A percentile compares a stretch with the other conserved stretches of the same genome.
Conservation (phyloP, 768 basidiomycete species). For the Suillus tomentosus region DNA sequence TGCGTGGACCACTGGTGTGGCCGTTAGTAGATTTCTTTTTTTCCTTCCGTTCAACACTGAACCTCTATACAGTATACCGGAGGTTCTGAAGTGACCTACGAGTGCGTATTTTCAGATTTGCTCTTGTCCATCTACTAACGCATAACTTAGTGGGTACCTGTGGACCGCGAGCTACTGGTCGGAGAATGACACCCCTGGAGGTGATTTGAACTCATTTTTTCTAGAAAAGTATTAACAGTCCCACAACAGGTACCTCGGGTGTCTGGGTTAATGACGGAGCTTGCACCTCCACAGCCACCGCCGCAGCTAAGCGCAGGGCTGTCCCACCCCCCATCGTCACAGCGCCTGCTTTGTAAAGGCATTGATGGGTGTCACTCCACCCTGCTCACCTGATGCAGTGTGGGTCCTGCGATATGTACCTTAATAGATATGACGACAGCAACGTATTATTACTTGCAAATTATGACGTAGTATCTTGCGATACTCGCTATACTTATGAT, state of each 20-base stretch:
- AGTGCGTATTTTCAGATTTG: conserved; percentile 29
- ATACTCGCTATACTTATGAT: background rate
- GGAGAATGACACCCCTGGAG: conserved; percentile 37
- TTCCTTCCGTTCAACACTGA: background rate
- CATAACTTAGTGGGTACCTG: conserved; percentile 39
- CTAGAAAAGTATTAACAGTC: background rate
- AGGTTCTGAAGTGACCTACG: conserved; percentile 43
- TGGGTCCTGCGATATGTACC: too few species aligned
- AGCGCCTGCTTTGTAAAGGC: conserved; percentile 10
- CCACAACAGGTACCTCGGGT: conserved; percentile 42
- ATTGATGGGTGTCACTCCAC: background rate
- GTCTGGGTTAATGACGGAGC: conserved; percentile 62
- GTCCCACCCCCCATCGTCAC: conserved; percentile 8
- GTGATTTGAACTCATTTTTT: conserved; percentile 14
- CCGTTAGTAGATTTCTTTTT: conserved; percentile 31
- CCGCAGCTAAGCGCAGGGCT: conserved; percentile 4
- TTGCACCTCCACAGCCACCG: conserved; percentile 34
- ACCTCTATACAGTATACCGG: conserved; percentile 40
- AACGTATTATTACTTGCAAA: conserved; percentile 5
- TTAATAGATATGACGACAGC: background rate
- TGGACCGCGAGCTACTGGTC: conserved; percentile 53
- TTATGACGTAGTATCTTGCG: background rate
- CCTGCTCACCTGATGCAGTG: background rate
- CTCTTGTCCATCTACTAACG: background rate
- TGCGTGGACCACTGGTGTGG: conserved; percentile 39